Conservation (phyloP, 1,284 basidiomycete species). For the Boletellus deceptivus region DNA sequence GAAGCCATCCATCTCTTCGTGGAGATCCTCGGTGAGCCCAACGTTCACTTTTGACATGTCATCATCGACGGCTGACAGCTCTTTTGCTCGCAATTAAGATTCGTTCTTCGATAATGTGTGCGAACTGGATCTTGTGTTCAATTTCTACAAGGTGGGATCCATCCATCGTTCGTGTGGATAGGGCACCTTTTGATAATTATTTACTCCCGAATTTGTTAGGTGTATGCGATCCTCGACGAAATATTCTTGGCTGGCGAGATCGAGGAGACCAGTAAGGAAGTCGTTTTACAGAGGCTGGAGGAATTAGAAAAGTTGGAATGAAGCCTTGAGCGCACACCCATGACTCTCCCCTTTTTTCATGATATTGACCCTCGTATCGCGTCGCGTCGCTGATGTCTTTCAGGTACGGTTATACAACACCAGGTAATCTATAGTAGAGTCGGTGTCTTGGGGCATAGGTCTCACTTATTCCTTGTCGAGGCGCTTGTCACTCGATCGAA, state of each 20-base stretch:
- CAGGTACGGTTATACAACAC: neutral
- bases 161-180: neutral
- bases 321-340: conserved; percentile 7
- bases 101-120: conserved; percentile 99
- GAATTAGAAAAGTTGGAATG: conserved; percentile 88
- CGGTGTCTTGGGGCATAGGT: neutral
- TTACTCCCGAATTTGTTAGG: conserved; percentile 43
- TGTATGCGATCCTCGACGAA: conserved; percentile 96
- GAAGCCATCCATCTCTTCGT: conserved; percentile 99
- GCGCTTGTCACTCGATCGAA: neutral
- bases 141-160: conserved; percentile 87
- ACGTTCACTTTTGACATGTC: neutral
- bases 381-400: conserved; percentile 14
- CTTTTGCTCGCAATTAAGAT: conserved; percentile 47
- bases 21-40: conserved; percentile 84
- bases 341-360: conserved; percentile 5
- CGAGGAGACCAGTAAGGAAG: conserved; percentile 96
- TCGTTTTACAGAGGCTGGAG: conserved; percentile 87
- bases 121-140: conserved; percentile 96
- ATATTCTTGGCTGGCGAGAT: conserved; percentile 99
- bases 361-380: conserved; percentile 4
- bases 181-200: conserved; percentile 3
- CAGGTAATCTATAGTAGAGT: conserved; percentile 27
- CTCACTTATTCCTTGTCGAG: neutral
- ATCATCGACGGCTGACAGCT: conserved; percentile 3